Evolutionary conservation across 768 basidiomycete species (phyloP).

Genomic region (Termitomyces sp.): DNA sequence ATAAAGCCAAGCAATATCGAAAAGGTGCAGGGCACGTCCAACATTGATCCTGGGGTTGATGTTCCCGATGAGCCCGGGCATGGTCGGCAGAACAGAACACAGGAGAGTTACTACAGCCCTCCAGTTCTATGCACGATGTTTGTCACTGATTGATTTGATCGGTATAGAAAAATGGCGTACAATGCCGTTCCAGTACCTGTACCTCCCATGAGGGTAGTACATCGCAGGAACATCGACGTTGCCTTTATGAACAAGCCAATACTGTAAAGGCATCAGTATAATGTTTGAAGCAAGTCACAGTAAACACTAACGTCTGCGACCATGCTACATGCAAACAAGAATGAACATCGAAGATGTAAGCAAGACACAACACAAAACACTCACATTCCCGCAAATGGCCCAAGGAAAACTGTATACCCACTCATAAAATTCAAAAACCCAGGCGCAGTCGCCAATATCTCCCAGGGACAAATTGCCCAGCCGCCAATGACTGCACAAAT

Average conservation of each 20-base stretch:
- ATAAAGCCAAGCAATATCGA: constrained; percentile 74
- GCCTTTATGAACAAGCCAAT: constrained; percentile 72
- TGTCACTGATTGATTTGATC: neutral
- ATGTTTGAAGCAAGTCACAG: no score
- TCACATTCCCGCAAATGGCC: constrained; percentile 79
- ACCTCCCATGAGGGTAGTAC: constrained; percentile 77
- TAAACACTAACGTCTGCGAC: constrained; percentile 38
- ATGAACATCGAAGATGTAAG: neutral
- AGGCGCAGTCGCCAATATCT: constrained; percentile 67
- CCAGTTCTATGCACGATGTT: constrained; percentile 62
- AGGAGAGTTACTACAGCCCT: constrained; percentile 69
- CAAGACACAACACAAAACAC: constrained; percentile 35
- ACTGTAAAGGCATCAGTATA: constrained; percentile 34
- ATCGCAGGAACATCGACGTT: constrained; percentile 81
- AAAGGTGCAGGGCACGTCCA: constrained; percentile 54
- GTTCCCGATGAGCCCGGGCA: constrained; percentile 76
- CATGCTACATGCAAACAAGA: constrained; percentile 30
- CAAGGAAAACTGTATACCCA: constrained; percentile 84
- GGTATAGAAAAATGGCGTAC: constrained; percentile 36
- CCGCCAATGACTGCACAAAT: constrained; percentile 81
- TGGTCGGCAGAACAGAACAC: constrained; percentile 61
- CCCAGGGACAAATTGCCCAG: constrained; percentile 87
- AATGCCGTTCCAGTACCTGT: constrained; percentile 72
- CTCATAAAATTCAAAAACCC: constrained; percentile 77
- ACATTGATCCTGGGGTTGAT: constrained; percentile 67